phyloP scores from a whole-genome alignment of 2,329 filamentous ascomycete species.

The Emergomyces africanus region DNA sequence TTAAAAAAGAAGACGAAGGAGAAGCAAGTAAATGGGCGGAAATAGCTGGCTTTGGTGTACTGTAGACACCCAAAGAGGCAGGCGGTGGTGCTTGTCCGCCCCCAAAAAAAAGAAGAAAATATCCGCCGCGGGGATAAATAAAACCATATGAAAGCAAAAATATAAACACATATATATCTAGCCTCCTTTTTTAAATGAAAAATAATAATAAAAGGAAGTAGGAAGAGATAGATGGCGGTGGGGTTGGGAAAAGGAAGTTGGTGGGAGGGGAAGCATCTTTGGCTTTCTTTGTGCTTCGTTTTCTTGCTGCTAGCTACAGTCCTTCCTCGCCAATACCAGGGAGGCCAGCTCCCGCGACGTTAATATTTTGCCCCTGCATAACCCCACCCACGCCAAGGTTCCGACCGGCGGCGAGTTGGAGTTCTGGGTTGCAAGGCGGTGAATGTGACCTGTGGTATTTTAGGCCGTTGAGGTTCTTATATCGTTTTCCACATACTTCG shows the following conservation, averaged over 20 bases:
- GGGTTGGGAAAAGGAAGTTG: not conserved
- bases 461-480: slow-evolving; percentile 96
- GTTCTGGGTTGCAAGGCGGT: slow-evolving; percentile 78
- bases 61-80: not conserved
- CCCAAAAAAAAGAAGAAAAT: too few species aligned
- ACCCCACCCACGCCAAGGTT: slow-evolving; percentile 29
- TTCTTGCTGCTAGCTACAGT: slow-evolving; percentile 9
- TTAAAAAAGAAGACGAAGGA: slow-evolving; percentile 1
- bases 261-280: not conserved
- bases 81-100: too few species aligned
- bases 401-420: slow-evolving; percentile 41
- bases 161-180: too few species aligned
- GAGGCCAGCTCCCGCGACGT: slow-evolving; percentile 36
- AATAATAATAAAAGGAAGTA: not conserved
- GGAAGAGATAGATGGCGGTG: not conserved
- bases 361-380: slow-evolving; percentile 35
- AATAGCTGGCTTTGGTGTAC: not conserved
- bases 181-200: too few species aligned
- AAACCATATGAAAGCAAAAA: too few species aligned
- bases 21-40: slow-evolving; percentile 12
- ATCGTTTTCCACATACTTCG: slow-evolving; percentile 92
- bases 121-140: too few species aligned
- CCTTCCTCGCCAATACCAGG: slow-evolving; percentile 35
- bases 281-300: not conserved
- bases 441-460: slow-evolving; percentile 90